Evolutionary conservation across 352 stramenopile genomes (phyloP), one percentile per base, ranked within the genome.

Genomic region (Sclerospora graminicola): DNA sequence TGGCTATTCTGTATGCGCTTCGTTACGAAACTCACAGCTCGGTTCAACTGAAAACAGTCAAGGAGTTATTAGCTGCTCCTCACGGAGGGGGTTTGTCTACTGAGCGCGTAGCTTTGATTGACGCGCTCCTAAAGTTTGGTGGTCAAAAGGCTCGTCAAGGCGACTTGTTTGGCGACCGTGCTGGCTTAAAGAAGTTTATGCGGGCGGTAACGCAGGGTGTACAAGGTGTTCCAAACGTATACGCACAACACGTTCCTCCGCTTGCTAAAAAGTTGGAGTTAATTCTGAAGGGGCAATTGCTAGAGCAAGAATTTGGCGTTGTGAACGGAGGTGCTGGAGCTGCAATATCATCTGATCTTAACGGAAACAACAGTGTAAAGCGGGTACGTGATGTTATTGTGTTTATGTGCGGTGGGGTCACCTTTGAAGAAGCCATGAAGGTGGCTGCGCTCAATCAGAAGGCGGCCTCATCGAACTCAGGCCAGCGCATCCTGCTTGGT

Each of bases 381-480:
- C 97, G 94, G 2, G 75, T 99, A 21, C 66, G 83, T 43, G 89
- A 98, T 57, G 84, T 99, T 21, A 91, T 99, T 48, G 85, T 99
- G 36, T 99, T 98, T 61, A 96, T 99, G 66, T 92, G 97, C 11
- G 96, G 96, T 44, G 96, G 96, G 46, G 88, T 90, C 20, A 99
- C 97, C 7, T 99, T 98, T 59, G 97, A 99, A 64, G 97, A 99
- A 71, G 92, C 94, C n/a, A 95, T 84, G 41, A 98, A 98, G 54
- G 86, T 99, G 32, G 89, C 76, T 16, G 88, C 98, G 57, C 86
- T 99, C 42, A 99, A 99, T 62, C 61, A 89, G 55, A 85, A 85
- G 44, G 57, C 82, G 18, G 72, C 66, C 2, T 37, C 41, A 11
- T 54, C 48, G 30, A 73, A 81, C 55, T 74, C 65, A 28, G 88